Base-by-base conservation (phyloP, 768 basidiomycete genomes). In the Lactarius trivialis region DNA sequence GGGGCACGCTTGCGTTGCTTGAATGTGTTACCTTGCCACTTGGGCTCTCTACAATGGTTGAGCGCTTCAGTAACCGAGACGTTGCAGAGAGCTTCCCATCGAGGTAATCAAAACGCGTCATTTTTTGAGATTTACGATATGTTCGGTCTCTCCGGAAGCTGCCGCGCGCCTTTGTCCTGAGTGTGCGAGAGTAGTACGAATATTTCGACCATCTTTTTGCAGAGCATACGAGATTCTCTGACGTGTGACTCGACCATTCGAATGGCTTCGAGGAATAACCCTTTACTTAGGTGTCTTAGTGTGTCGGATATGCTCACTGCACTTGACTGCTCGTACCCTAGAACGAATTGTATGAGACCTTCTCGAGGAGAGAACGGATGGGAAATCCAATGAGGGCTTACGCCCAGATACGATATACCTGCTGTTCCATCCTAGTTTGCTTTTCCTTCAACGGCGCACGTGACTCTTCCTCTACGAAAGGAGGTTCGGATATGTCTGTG, bases 291-390 rank as follows among this genome's bases (percentile, higher is more conserved):
- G 72, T 95, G 92, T 65, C 93, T 81, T 60, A 99, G 78, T 94
- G 98, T 99, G 73, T 98, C 96, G 28, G 94, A 97, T 68, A 99
- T 98, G 75, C 96, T 96, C 9, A 95, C 95, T 24, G 97, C 97
- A 68, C 92, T 94, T n/a, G 93, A 95, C 76, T 99, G 97, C 74
- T 99, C 97, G 66, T 98, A 99, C 93, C 52, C 90, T 92, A 65
- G 30, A 36, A 56, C 53, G n/a, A 9, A 30, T 15, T 48, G n/a
- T 69, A 32, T 65, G 39, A 12, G 26, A 36, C 30, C 65, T 53
- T 55, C 14, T 24, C 43, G 0, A 45, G 26, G 43, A 2, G 17
- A 11, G 6, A n/a, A n/a, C n/a, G n/a, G n/a, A n/a, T n/a, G n/a
- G n/a, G n/a, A 43, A n/a, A 19, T 41, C 21, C 21, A 52, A 6